Percentiles rank a stretch among this genome's conserved stretches.
Conservation (phyloP, 2,329 filamentous ascomycete genomes). For the Mollisiaceae sp. region DNA sequence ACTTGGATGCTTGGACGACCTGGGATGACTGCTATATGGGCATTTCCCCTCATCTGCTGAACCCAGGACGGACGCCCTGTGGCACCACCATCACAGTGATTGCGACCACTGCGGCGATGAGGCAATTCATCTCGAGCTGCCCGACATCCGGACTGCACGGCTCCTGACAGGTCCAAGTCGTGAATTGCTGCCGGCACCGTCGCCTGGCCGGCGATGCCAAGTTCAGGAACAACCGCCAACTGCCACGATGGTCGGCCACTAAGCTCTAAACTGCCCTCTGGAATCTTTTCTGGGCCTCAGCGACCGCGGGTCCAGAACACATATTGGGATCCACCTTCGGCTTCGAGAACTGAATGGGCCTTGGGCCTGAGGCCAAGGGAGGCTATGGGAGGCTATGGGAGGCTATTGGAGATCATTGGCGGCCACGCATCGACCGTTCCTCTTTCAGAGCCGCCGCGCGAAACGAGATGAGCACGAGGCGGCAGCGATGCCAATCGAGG, state of each 20-base stretch:
- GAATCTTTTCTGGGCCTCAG: neutral
- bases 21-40: neutral
- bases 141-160: constrained; percentile 6
- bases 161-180: neutral
- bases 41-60: neutral
- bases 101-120: neutral
- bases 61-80: neutral
- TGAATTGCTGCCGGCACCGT: neutral
- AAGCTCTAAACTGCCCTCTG: neutral
- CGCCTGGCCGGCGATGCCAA: neutral
- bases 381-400: neutral
- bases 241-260: neutral
- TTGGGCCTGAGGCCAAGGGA: neutral
- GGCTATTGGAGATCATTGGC: neutral
- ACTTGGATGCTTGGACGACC: neutral
- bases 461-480: constrained; percentile 4
- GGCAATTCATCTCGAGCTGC: neutral
- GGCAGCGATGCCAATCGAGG: constrained; percentile 14
- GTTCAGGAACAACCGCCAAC: neutral
- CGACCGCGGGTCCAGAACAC: neutral
- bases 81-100: neutral
- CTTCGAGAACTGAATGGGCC: constrained; percentile 3
- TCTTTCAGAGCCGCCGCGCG: neutral
- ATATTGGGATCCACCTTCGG: neutral
- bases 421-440: neutral